Conservation (phyloP, 139 green algal genomes). For the Picocystis salinarum region DNA sequence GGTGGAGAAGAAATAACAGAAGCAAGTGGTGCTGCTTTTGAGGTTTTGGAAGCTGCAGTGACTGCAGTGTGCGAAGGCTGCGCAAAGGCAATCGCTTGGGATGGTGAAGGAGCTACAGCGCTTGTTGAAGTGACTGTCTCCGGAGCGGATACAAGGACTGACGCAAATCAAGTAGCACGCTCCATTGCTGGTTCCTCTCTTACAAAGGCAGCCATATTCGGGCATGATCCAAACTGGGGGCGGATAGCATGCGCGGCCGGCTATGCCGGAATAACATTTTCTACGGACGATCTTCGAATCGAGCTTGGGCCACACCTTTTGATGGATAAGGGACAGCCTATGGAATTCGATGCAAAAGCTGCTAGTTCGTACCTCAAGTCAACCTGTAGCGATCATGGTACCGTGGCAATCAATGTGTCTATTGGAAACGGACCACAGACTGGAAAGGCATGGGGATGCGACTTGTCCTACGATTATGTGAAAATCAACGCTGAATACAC, state of each 20-base stretch:
- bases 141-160: constrained; percentile 13
- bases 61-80: constrained; percentile 64
- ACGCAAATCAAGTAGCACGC: constrained; percentile 45
- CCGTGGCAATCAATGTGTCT: constrained; percentile 42
- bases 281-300: constrained; percentile 59
- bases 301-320: constrained; percentile 42
- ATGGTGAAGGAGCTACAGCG: constrained; percentile 91
- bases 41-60: constrained; percentile 59
- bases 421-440: constrained; percentile 35
- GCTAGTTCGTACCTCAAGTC: constrained; percentile 80
- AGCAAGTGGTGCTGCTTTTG: constrained; percentile 17
- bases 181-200: constrained; percentile 64
- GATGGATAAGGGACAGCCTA: constrained; percentile 83
- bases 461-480: constrained; percentile 87
- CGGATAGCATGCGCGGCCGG: constrained; percentile 86
- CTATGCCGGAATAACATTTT: constrained; percentile 73
- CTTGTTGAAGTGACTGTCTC: constrained; percentile 67
- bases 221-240: constrained; percentile 96
- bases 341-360: constrained; percentile 66
- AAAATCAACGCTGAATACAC: constrained; percentile 88
- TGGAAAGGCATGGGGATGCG: constrained; percentile 68
- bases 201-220: constrained; percentile 83
- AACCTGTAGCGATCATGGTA: constrained; percentile 53
- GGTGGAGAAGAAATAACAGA: constrained; percentile 32
- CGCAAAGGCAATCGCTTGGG: constrained; percentile 93